Percentiles rank a stretch among this genome's conserved stretches.
phyloP scores from a whole-genome alignment of 495 filamentous ascomycete genomes.

The Peziza echinospora region DNA sequence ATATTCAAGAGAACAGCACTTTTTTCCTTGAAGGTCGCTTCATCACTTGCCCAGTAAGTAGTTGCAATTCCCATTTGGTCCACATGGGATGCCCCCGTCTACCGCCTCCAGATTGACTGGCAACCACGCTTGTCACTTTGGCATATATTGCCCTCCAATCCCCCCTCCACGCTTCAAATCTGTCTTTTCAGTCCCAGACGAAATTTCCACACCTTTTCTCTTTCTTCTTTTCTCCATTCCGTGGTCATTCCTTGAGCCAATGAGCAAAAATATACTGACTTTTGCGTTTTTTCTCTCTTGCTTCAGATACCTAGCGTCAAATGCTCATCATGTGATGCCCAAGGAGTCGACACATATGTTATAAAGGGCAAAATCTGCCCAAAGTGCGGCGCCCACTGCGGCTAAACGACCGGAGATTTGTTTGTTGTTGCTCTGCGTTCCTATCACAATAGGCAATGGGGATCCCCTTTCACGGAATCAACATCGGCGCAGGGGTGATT shows the following conservation, averaged over 20 bases:
- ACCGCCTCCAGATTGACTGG: too few relatives aligned
- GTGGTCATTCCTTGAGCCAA: not conserved
- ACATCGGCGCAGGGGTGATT: not conserved
- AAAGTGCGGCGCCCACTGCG: conserved; percentile 9
- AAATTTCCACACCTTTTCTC: not conserved
- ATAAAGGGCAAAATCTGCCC: conserved; percentile 15
- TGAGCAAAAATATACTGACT: not conserved
- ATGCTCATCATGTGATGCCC: conserved; percentile 11
- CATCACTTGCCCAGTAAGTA: not conserved
- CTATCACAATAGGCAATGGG: not conserved
- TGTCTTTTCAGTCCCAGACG: not conserved
- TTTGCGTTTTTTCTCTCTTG: not conserved
- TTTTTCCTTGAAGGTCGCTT: not conserved
- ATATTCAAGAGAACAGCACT: too few relatives aligned
- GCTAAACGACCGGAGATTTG: not conserved
- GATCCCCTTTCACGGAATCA: not conserved
- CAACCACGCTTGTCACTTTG: too few relatives aligned
- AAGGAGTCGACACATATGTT: conserved; percentile 14
- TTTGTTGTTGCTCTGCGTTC: not conserved
- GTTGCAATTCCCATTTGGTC: too few relatives aligned
- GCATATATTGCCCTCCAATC: too few relatives aligned
- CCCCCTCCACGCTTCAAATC: too few relatives aligned
- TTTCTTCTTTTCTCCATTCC: not conserved
- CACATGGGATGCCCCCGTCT: too few relatives aligned
- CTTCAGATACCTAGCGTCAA: conserved; percentile 11